Evolutionary conservation across 2,329 filamentous ascomycete genomes (phyloP).

Genomic region (Ascochyta pisi): DNA sequence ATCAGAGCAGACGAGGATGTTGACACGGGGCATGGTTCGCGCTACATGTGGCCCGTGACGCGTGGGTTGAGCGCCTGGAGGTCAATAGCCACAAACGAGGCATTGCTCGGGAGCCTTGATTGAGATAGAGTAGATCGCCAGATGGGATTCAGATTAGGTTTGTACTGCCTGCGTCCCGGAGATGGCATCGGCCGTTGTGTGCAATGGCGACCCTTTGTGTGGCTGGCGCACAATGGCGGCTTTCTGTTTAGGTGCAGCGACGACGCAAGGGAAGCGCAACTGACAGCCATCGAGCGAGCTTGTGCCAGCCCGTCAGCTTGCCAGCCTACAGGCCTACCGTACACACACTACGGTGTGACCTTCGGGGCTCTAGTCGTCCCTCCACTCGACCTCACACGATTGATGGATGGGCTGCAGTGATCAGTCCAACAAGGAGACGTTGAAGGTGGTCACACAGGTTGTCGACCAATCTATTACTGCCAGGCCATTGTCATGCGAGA

Average conservation of each 20-base stretch:
- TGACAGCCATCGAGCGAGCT: conserved; percentile 8
- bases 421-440: background rate
- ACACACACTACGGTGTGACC: background rate
- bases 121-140: conserved; percentile 9
- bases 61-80: conserved; percentile 29
- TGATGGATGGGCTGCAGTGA: background rate
- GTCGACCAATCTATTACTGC: background rate
- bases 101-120: conserved; percentile 6
- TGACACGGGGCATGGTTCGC: conserved; percentile 43
- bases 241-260: conserved; percentile 9
- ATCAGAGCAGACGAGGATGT: conserved; percentile 27
- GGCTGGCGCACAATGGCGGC: conserved; percentile 4
- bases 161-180: conserved; percentile 18
- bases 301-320: background rate
- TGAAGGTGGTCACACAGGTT: background rate
- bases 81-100: conserved; percentile 8
- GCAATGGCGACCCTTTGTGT: conserved; percentile 9
- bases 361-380: background rate
- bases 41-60: conserved; percentile 39
- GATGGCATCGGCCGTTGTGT: conserved; percentile 16
- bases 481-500: background rate
- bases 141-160: conserved; percentile 29
- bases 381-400: background rate
- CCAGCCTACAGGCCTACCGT: background rate
- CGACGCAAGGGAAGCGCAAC: conserved; percentile 12